Evolutionary conservation across 495 filamentous ascomycete genomes (phyloP).

Genomic region (Tuber magnatum): DNA sequence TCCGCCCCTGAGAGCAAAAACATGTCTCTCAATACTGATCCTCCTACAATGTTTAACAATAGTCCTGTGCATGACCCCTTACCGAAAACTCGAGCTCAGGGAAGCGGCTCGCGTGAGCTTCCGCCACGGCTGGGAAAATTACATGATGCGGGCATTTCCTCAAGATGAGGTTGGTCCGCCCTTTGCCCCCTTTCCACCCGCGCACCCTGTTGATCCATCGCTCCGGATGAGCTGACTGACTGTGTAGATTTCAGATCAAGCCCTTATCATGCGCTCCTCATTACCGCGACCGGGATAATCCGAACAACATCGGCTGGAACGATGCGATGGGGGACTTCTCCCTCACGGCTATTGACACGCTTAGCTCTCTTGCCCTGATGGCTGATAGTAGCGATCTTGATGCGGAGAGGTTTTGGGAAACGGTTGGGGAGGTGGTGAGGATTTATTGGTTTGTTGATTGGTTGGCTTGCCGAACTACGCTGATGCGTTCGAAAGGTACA

Average conservation of each 20-base stretch:
- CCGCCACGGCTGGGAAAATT: slow-evolving; percentile 94
- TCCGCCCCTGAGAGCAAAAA: slow-evolving; percentile 31
- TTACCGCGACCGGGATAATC: slow-evolving; percentile 76
- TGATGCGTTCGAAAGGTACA: slow-evolving; percentile 33
- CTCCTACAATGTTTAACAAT: slow-evolving; percentile 39
- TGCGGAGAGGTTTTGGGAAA: slow-evolving; percentile 45
- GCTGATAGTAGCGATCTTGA: slow-evolving; percentile 53
- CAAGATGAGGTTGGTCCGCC: slow-evolving; percentile 68
- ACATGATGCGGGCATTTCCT: slow-evolving; percentile 87
- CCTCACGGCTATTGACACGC: slow-evolving; percentile 85
- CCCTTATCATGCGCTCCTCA: slow-evolving; percentile 74
- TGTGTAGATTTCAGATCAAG: slow-evolving; percentile 52
- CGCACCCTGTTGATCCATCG: slow-evolving; percentile 18
- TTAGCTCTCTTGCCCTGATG: slow-evolving; percentile 86
- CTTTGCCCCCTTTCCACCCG: background rate
- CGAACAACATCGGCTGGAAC: slow-evolving; percentile 77
- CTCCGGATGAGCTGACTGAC: background rate
- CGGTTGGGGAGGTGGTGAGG: slow-evolving; percentile 57
- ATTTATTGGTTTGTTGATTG: slow-evolving; percentile 50
- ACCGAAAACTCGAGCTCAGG: slow-evolving; percentile 48
- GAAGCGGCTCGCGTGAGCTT: slow-evolving; percentile 86
- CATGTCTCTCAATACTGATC: slow-evolving; percentile 34
- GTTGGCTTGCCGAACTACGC: slow-evolving; percentile 4
- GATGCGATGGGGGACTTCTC: slow-evolving; percentile 97
- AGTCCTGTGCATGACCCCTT: slow-evolving; percentile 49